A percentile compares a stretch with the other conserved stretches of the same genome.
These are phyloP conservation scores for Globisporangium barbulae DNA, from an alignment of 352 stramenopile genomes.

Conservation along the genomic window DNA sequence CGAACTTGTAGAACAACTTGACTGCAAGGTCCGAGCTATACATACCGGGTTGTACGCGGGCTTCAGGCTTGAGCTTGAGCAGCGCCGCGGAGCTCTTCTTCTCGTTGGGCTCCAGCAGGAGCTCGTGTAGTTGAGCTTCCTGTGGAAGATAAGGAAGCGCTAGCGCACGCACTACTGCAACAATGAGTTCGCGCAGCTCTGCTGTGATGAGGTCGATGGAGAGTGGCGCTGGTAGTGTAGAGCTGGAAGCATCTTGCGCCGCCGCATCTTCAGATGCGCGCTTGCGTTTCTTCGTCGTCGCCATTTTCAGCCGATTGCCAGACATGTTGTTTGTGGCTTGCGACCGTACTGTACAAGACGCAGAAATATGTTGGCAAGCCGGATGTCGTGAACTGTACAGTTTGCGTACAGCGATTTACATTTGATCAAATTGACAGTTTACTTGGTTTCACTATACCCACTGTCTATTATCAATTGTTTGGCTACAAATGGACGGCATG, in stretches of 20 bases:
- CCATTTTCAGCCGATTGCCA: neutral
- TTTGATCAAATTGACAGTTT: no score
- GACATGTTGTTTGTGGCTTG: neutral
- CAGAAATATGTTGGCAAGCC: no score
- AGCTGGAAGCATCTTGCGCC: neutral
- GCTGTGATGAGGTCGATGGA: neutral
- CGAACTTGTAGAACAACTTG: constrained; percentile 18
- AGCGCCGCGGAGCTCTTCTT: neutral
- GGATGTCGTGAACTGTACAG: no score
- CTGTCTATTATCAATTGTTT: no score
- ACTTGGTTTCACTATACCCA: no score
- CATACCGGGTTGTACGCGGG: neutral
- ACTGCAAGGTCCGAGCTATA: constrained; percentile 19
- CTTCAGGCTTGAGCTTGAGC: constrained; percentile 17
- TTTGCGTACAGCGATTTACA: no score
- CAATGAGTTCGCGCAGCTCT: neutral
- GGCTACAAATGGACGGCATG: no score
- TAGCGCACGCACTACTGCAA: neutral
- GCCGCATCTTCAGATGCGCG: neutral
- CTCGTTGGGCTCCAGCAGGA: neutral
- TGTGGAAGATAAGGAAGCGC: neutral
- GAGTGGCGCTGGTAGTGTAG: neutral
- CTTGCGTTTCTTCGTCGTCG: neutral
- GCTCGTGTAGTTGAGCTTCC: neutral
- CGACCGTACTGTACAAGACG: neutral